These are phyloP conservation scores for Vachellia pachyceras DNA, from an alignment of 306 rosid genomes.

Conservation along the genomic window DNA sequence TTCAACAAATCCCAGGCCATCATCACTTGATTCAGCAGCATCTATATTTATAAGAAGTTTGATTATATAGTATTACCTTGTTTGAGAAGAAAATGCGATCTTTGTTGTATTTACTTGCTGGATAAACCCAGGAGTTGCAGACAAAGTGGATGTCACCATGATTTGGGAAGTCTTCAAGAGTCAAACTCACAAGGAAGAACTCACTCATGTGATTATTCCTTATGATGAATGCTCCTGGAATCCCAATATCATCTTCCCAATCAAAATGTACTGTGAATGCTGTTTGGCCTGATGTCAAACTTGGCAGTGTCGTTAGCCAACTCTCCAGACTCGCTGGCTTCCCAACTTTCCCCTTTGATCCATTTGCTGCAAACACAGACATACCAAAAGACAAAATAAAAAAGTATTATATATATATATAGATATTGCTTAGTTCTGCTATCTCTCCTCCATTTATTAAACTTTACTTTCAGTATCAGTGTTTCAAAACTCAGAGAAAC, in stretches of 20 bases:
- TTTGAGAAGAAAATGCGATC: conserved; percentile 71
- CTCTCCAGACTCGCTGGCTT: conserved; percentile 51
- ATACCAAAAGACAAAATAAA: background rate
- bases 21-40: background rate
- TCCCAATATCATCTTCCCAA: conserved; percentile 56
- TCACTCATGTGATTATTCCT: conserved; percentile 52
- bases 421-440: background rate
- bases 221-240: conserved; percentile 66
- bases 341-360: conserved; percentile 58
- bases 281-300: conserved; percentile 52
- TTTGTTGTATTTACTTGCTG: conserved; percentile 40
- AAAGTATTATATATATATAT: background rate
- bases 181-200: conserved; percentile 65
- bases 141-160: conserved; percentile 55
- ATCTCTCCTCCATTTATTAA: background rate
- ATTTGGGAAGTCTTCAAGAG: conserved; percentile 62
- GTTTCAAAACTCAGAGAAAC: background rate
- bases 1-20: background rate
- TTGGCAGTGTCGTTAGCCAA: conserved; percentile 49
- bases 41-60: background rate
- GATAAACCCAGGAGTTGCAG: conserved; percentile 83
- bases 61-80: conserved; percentile 43
- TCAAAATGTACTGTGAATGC: conserved; percentile 58
- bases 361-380: conserved; percentile 39
- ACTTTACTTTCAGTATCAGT: background rate